Base-by-base conservation (phyloP, 192 early-diverging fungal genomes). In the Rhizophagus clarus region DNA sequence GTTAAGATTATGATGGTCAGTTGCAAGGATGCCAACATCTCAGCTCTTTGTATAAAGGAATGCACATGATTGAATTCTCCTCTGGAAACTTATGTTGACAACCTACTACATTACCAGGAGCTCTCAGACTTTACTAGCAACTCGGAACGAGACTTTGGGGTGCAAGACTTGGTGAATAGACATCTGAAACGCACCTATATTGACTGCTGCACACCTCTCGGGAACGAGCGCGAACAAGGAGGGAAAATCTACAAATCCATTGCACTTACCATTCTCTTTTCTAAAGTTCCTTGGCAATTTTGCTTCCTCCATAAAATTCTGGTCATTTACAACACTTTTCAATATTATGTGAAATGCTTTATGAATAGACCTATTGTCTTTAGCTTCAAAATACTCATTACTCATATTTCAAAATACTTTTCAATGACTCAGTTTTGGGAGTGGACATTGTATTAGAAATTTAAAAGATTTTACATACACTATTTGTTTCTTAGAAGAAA, bases 1-100 rank as follows among this genome's bases (percentile, higher is more conserved):
- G 34, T 67, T 67, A 12, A 12, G 64, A 67, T 67, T 12, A 67
- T 34, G 11, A 67, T 67, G 64, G 31, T 67, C 31, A 67, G 64
- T 34, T 34, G 31, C 29, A 67, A 67, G 31, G 14, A 37, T 37
- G 6, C 4, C 37, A 37, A 37, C 37, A 37, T 4, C 0, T 6
- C 5, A 37, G 37, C 0, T 37, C 5, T 37, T 67, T 67, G 9
- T 37, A 37, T 37, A 37, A 7, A 37, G 37, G 6, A 37, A 37
- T 0, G 28, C 12, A 67, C 64, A 31, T 67, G 34, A 67, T 9
- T 28, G 31, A 67, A 34, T 67, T 31, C 31, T 34, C 14, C 64
- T 67, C 64, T 31, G 12, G 28, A 67, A 67, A 67, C 26, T 29
- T 3, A 31, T 67, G 9, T 67, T 67, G 31, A 31, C 64, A 67